Evolutionary conservation across 2,329 filamentous ascomycete species (phyloP).

Genomic region (Didymosphaeria variabile): DNA sequence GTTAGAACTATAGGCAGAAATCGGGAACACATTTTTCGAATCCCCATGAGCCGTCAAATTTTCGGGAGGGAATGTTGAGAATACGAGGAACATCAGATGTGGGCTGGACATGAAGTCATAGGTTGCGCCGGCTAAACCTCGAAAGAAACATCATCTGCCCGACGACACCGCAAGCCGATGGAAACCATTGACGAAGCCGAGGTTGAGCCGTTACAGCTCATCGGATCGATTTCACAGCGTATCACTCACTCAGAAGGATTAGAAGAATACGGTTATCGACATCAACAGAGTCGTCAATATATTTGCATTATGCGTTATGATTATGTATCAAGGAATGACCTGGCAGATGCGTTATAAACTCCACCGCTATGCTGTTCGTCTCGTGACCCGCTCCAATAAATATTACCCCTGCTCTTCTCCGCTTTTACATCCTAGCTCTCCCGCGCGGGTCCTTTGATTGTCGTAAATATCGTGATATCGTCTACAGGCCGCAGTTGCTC

Average conservation of each 20-base stretch:
- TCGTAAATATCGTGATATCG: slow-evolving; percentile 9
- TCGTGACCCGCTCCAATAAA: slow-evolving; percentile 3
- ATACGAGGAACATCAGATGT: background rate
- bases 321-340: slow-evolving; percentile 16
- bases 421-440: background rate
- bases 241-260: too few relatives aligned
- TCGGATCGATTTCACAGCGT: too few relatives aligned
- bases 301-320: slow-evolving; percentile 13
- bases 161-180: background rate
- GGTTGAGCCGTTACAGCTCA: background rate
- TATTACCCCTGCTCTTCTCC: slow-evolving; percentile 10
- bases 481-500: slow-evolving; percentile 47
- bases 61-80: too few relatives aligned
- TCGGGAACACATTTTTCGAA: background rate
- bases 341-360: slow-evolving; percentile 5
- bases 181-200: background rate
- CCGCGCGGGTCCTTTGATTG: background rate
- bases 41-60: background rate
- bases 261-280: background rate
- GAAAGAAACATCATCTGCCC: background rate
- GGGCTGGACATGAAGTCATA: background rate
- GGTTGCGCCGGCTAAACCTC: background rate
- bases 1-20: slow-evolving; percentile 27
- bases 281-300: background rate
- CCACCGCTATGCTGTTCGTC: slow-evolving; percentile 13